These are phyloP conservation scores for Lipomyces yamanashiensis DNA, from an alignment of 805 yeast species.

Conservation along the genomic window DNA sequence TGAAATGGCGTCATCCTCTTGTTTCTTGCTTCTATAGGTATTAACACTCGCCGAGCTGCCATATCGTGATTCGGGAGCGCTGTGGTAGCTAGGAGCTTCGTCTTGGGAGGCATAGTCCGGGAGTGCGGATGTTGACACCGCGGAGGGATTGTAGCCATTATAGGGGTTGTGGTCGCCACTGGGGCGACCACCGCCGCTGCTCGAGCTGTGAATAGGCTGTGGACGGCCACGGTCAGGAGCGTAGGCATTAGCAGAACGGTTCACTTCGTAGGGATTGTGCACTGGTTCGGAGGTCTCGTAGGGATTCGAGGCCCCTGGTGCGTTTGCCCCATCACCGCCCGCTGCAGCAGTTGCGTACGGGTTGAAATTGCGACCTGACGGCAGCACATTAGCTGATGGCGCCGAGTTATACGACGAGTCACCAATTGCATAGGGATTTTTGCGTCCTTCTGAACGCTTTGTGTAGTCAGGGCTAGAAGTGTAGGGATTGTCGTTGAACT, in stretches of 20 bases:
- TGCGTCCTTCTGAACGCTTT: slow-evolving; percentile 7
- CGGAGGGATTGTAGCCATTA: background rate
- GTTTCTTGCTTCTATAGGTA: background rate
- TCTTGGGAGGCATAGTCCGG: slow-evolving; percentile 9
- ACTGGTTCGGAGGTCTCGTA: slow-evolving; percentile 12
- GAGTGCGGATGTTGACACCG: slow-evolving; percentile 10
- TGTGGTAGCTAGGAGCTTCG: slow-evolving; percentile 11
- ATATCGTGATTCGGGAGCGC: slow-evolving; percentile 1
- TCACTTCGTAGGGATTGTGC: slow-evolving; percentile 23
- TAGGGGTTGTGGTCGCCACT: slow-evolving; percentile 2
- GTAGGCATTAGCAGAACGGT: slow-evolving; percentile 3
- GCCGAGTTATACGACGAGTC: slow-evolving; percentile 17
- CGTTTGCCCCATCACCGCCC: background rate
- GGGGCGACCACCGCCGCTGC: background rate
- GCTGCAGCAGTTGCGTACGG: slow-evolving; percentile 1
- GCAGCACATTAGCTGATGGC: background rate
- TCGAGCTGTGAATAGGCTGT: background rate
- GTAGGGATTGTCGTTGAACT: slow-evolving; percentile 18
- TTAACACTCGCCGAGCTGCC: slow-evolving; percentile 3
- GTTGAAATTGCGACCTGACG: background rate
- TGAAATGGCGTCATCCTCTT: slow-evolving; percentile 14
- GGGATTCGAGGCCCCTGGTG: slow-evolving; percentile 7
- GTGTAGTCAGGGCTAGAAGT: slow-evolving; percentile 10
- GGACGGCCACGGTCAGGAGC: slow-evolving; percentile 14
- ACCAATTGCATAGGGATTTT: slow-evolving; percentile 26